Conservation (phyloP, 2,329 filamentous ascomycete species). For the Aspergillus novofumigatus region DNA sequence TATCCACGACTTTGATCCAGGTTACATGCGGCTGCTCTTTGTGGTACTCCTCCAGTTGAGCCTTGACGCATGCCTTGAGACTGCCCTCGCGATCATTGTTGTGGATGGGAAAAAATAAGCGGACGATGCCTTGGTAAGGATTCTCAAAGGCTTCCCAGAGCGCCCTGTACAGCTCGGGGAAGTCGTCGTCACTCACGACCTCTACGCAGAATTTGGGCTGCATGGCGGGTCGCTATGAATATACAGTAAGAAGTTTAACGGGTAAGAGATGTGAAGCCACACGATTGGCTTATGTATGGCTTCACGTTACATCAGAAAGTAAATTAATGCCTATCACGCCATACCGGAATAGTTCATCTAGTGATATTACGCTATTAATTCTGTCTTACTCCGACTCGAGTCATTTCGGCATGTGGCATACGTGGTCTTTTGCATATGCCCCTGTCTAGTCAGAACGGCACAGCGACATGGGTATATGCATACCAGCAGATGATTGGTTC, state of each 20-base stretch:
- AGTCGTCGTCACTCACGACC: conserved; percentile 4
- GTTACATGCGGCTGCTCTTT: conserved; percentile 23
- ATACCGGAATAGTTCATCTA: neutral
- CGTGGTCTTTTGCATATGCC: neutral
- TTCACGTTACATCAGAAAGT: neutral
- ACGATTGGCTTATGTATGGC: neutral
- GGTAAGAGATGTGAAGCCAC: neutral
- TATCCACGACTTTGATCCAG: conserved; percentile 31
- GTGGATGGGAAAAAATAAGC: conserved; percentile 24
- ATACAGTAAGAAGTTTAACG: neutral
- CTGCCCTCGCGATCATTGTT: conserved; percentile 19
- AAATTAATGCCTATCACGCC: neutral
- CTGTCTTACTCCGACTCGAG: no score
- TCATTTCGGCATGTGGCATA: neutral
- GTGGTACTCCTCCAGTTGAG: conserved; percentile 19
- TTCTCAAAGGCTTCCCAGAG: conserved; percentile 17
- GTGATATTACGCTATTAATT: no score
- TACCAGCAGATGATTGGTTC: neutral
- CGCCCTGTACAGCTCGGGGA: conserved; percentile 6
- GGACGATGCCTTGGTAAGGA: conserved; percentile 23
- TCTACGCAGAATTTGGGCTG: neutral
- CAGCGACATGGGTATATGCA: neutral
- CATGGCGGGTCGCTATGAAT: neutral
- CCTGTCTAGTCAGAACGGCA: neutral
- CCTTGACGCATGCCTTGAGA: conserved; percentile 16